Percentiles rank a stretch among this genome's conserved stretches.
Conservation (phyloP, 352 stramenopile genomes). For the Pythium monospermum region DNA sequence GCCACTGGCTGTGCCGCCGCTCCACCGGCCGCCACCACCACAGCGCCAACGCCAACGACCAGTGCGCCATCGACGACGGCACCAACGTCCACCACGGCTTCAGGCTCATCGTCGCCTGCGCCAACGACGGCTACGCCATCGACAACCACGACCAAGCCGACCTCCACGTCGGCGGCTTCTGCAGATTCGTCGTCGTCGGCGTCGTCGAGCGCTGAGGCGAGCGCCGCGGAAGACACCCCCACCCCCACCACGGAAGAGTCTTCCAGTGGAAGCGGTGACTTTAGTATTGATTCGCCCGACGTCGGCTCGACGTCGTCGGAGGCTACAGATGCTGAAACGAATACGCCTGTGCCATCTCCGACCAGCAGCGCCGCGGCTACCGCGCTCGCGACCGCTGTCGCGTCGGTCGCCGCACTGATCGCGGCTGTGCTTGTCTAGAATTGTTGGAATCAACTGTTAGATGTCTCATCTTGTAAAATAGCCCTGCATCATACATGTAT, state of each 20-base stretch:
- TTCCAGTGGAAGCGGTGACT: neutral
- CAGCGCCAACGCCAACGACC: neutral
- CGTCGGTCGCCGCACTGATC: neutral
- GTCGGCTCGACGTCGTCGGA: neutral
- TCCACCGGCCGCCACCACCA: neutral
- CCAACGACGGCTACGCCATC: neutral
- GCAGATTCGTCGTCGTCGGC: neutral
- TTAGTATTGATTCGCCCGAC: neutral
- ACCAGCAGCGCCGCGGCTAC: neutral
- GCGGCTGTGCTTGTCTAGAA: neutral
- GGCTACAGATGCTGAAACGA: neutral
- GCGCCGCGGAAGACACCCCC: neutral
- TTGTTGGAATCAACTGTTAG: neutral
- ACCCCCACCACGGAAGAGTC: neutral
- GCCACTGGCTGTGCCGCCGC: conserved; percentile 8
- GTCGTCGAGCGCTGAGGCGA: neutral
- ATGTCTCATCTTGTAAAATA: neutral
- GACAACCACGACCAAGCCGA: conserved; percentile 1
- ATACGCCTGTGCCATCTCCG: conserved; percentile 1
- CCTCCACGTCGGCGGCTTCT: neutral
- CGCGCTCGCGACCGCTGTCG: neutral
- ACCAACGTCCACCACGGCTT: neutral
- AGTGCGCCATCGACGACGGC: neutral
- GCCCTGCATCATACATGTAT: neutral
- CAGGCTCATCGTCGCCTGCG: neutral